Conservation (phyloP, 352 stramenopile genomes). For the Saprolegnia diclina region DNA sequence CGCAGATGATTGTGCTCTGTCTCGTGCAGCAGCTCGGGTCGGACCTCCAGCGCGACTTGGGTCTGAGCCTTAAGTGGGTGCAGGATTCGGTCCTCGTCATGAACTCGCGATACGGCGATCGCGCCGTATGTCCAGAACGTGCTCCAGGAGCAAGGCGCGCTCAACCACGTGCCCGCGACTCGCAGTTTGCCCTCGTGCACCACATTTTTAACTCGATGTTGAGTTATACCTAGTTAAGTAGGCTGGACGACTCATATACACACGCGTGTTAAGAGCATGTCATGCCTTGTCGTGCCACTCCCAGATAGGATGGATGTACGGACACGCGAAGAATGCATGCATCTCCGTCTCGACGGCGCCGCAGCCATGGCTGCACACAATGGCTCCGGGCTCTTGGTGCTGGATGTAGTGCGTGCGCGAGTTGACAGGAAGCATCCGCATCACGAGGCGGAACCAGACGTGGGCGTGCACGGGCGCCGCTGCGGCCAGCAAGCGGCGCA, state of each 20-base stretch:
- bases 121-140: conserved; percentile 69
- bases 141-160: conserved; percentile 56
- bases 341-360: conserved; percentile 3
- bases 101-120: conserved; percentile 67
- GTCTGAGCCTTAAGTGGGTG: conserved; percentile 71
- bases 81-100: conserved; percentile 78
- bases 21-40: conserved; percentile 77
- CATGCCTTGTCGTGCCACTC: not conserved
- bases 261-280: too few relatives aligned
- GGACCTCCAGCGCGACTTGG: conserved; percentile 54
- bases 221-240: conserved; percentile 34
- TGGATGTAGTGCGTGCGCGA: not conserved
- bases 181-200: conserved; percentile 77
- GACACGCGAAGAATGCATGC: conserved; percentile 4
- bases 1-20: conserved; percentile 81
- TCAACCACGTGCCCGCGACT: conserved; percentile 71
- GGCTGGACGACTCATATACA: too few relatives aligned
- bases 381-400: not conserved
- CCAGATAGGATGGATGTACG: not conserved
- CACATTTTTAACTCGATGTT: conserved; percentile 83
- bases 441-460: conserved; percentile 10
- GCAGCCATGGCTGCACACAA: not conserved
- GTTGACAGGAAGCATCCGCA: conserved; percentile 14
- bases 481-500: not conserved
- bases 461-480: not conserved